A percentile compares a stretch with the other conserved stretches of the same genome.
phyloP scores from a whole-genome alignment of 495 filamentous ascomycete genomes.

The Tuber microsphaerosporum region DNA sequence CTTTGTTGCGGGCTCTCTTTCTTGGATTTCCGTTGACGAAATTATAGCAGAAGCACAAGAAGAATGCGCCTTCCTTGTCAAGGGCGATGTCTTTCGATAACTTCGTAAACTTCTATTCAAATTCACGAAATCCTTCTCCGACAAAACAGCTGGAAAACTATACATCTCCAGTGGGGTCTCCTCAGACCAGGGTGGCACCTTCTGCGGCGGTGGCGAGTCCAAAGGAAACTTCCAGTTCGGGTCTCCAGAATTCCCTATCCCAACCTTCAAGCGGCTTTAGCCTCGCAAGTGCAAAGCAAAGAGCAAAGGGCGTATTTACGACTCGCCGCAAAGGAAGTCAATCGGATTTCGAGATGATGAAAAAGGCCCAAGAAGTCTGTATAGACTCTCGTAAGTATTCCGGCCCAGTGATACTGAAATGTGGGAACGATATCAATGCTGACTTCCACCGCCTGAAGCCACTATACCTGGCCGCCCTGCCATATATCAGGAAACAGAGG shows the following conservation, averaged over 20 bases:
- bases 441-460: conserved; percentile 48
- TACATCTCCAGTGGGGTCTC: conserved; percentile 10
- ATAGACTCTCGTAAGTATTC: conserved; percentile 66
- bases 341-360: conserved; percentile 60
- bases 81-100: conserved; percentile 28
- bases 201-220: background rate
- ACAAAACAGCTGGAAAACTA: conserved; percentile 29
- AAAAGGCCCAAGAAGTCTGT: conserved; percentile 58
- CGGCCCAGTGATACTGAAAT: background rate
- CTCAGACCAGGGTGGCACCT: conserved; percentile 18
- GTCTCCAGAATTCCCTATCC: conserved; percentile 9
- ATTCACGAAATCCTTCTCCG: conserved; percentile 27
- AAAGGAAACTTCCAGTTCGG: conserved; percentile 12
- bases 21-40: conserved; percentile 9
- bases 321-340: conserved; percentile 56
- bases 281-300: conserved; percentile 31
- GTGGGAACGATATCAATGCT: conserved; percentile 16
- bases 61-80: conserved; percentile 16
- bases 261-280: conserved; percentile 14
- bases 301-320: conserved; percentile 36
- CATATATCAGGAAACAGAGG: conserved; percentile 57
- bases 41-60: conserved; percentile 27
- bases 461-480: conserved; percentile 66
- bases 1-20: conserved; percentile 7
- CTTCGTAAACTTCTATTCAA: conserved; percentile 31